Evolutionary conservation across 352 stramenopile genomes (phyloP), one percentile per base, ranked within the genome.

Genomic region (Peronospora tabacina): DNA sequence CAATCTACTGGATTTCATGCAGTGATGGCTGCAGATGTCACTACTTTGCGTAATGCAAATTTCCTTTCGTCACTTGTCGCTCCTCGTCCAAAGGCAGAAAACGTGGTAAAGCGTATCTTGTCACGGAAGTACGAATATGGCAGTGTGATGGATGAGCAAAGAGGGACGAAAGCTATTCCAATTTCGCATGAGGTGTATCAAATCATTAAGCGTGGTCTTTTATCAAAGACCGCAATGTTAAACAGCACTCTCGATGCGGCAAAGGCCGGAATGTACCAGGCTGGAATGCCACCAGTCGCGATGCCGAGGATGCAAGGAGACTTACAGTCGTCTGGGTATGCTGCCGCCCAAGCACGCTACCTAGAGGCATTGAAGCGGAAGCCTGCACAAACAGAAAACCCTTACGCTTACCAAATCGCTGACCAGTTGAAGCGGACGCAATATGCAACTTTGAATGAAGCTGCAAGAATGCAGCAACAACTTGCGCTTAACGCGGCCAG

Each of bases 121-220:
- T 59, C 59, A 22, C 70, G 70, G 11, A 78, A 76, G 33, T 83
- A 83, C 52, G 72, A 83, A 36, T 76, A 71, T 30, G 65, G 58
- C 4, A 74, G 53, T 32, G 17, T 70, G 24, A 47, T 72, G 44
- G 65, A 77, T 34, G 54, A 61, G 6, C 45, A 39, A 36, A 64
- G 69, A 5, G 40, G 50, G 3, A 54, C 63, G 22, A 80, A 66
- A 26, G 22, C 38, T 2, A 52, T 73, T 34, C 52, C 67, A 13
- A 57, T 83, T 19, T 83, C 72, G 2, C 65, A 81, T 20, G 66
- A 61, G 4, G 49, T 83, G 28, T 82, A 65, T 49, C 56, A 71
- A 32, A 54, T 58, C 17, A 20, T 75, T 11, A 60, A 66, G 38
- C 54, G 52, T 41, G 36, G 66, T 32, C 24, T 72, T 40, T 59